Evolutionary conservation across 169 alveolate species (phyloP).

Genomic region (Sarcocystis neurona): DNA sequence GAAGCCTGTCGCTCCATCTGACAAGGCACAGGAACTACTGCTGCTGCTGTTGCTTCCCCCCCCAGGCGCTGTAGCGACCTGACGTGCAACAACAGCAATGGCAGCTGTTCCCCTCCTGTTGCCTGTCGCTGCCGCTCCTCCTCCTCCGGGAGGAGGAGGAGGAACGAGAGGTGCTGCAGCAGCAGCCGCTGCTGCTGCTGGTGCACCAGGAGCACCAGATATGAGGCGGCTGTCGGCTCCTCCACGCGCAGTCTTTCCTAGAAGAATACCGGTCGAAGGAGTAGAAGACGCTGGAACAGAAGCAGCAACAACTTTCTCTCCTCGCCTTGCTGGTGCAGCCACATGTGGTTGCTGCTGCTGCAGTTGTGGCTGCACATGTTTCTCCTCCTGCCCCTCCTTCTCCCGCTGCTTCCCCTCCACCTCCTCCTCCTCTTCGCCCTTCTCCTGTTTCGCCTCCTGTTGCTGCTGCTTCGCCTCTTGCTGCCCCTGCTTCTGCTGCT

Average conservation of each 20-base stretch:
- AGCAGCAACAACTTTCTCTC: neutral
- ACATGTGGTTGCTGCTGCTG: no score
- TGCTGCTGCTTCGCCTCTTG: neutral
- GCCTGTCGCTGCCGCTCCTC: no score
- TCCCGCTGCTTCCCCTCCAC: neutral
- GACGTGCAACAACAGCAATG: no score
- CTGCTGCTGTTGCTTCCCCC: no score
- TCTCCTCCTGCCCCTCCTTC: neutral
- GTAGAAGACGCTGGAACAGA: neutral
- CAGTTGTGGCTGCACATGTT: no score
- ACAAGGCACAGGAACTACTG: no score
- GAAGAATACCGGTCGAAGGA: neutral
- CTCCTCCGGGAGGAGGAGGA: no score
- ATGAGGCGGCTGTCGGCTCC: conserved; percentile 7
- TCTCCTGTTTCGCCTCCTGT: no score
- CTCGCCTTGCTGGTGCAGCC: neutral
- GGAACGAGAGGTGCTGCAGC: neutral
- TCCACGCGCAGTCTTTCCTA: no score
- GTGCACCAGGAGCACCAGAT: neutral
- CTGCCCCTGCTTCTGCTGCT: neutral
- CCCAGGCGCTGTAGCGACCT: no score
- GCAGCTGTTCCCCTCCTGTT: no score
- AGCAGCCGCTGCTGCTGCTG: neutral
- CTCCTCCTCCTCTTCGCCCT: neutral
- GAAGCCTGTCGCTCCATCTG: no score